Evolutionary conservation across 208 protist genomes (phyloP), one percentile per base, ranked within the genome.

Genomic region (Trypanosoma melophagium): DNA sequence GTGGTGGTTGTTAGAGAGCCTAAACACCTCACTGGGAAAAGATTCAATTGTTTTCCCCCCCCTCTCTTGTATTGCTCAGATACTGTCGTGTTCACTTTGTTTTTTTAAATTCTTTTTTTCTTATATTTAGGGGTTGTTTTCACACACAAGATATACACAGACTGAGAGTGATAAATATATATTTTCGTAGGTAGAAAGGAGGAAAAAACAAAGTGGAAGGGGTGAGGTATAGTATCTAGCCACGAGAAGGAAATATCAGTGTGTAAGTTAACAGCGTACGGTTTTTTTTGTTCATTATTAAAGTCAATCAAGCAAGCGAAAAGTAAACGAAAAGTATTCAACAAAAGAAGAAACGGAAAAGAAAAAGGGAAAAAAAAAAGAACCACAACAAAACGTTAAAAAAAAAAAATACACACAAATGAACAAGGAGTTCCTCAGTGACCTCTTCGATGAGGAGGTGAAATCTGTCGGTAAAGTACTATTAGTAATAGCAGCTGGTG

Each of bases 401-500:
- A 57, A 51, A n/a, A 25, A 47, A 55, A 60, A 38, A 25, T 7
- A 59, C 19, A 41, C 17, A 53, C 10, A 65, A 35, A 70, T 71
- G 60, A 0, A 51, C 53, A 22, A 44, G 40, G 69, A 58, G 12
- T 63, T 67, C 31, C 45, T 74, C 19, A 49, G 28, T 7, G 69
- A 74, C 22, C 40, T 74, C 14, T 74, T 74, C 52, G 61, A 69
- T 1, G 71, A 77, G 4, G 60, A 84, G 31, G 40, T 80, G n/a
- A 22, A 59, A 47, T 66, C 51, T 10, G 78, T 79, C 41, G 83
- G 81, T 21, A 74, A 74, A 45, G 87, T 71, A 52, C 19, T 81
- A 7, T 35, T 88, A 12, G 78, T 71, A 9, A 69, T 71, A 2
- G 65, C 68, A 1, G 78, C 69, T 53, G 47, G 76, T 47, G 81